These are phyloP conservation scores for Phlebiopsis gigantea DNA, from an alignment of 768 basidiomycete genomes.

Conservation along the genomic window DNA sequence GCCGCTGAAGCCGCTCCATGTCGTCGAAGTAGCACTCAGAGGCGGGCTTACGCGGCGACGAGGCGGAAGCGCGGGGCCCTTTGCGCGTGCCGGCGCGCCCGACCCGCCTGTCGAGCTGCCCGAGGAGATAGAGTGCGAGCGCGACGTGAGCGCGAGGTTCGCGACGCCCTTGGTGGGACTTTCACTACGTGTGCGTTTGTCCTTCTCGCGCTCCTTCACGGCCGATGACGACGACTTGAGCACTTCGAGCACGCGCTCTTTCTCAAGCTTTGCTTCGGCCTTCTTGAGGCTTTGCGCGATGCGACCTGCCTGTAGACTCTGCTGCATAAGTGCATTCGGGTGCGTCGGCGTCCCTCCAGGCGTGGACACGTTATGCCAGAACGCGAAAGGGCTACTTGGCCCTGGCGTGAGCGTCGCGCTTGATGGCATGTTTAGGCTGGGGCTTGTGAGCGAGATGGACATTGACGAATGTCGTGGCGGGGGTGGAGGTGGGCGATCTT, in stretches of 20 bases:
- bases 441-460: background rate
- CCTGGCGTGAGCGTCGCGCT: conserved; percentile 7
- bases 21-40: conserved; percentile 7
- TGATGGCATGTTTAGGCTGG: conserved; percentile 32
- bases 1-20: background rate
- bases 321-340: conserved; percentile 54
- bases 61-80: conserved; percentile 31
- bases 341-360: conserved; percentile 14
- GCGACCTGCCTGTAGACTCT: conserved; percentile 70
- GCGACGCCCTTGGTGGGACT: conserved; percentile 17
- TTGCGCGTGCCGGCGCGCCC: conserved; percentile 2
- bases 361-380: conserved; percentile 13
- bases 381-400: conserved; percentile 12
- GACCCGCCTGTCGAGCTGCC: background rate
- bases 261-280: conserved; percentile 61
- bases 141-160: background rate
- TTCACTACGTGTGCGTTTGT: conserved; percentile 17
- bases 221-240: conserved; percentile 52
- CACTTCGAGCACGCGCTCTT: conserved; percentile 65
- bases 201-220: background rate
- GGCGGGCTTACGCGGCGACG: conserved; percentile 30
- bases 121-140: background rate
- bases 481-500: conserved; percentile 19
- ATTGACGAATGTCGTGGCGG: conserved; percentile 19
- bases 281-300: conserved; percentile 66